Percentiles rank a stretch among this genome's conserved stretches.
These are phyloP conservation scores for Exobasidium rhododendri DNA, from an alignment of 1,284 basidiomycete species.

Conservation along the genomic window DNA sequence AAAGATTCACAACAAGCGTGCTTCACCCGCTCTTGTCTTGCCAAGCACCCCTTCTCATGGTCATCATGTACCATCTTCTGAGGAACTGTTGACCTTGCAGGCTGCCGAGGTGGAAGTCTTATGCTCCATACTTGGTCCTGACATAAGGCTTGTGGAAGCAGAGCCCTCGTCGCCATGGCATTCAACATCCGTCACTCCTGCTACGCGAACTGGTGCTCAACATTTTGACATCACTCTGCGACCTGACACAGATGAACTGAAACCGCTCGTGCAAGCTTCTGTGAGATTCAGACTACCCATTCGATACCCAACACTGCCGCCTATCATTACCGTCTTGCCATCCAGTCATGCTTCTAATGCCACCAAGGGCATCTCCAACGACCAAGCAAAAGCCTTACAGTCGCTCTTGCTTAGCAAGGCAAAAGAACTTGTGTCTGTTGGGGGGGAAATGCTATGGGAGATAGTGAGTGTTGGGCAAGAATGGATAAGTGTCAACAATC, in stretches of 20 bases:
- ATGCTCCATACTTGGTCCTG: constrained; percentile 40
- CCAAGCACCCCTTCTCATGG: not conserved
- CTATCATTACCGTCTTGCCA: constrained; percentile 33
- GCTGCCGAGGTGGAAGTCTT: constrained; percentile 46
- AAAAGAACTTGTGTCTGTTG: constrained; percentile 35
- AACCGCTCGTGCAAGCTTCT: constrained; percentile 32
- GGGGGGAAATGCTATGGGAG: constrained; percentile 55
- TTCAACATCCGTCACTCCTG: constrained; percentile 25
- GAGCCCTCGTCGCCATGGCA: constrained; percentile 31
- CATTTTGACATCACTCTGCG: constrained; percentile 40
- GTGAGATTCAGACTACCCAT: constrained; percentile 40
- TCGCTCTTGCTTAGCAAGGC: constrained; percentile 34
- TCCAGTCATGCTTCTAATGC: constrained; percentile 21
- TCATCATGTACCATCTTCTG: not conserved
- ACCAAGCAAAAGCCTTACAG: constrained; percentile 27
- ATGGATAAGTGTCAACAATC: constrained; percentile 41
- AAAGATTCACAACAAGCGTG: not conserved
- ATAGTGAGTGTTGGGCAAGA: constrained; percentile 46
- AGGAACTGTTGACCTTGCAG: constrained; percentile 43
- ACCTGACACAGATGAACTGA: constrained; percentile 41
- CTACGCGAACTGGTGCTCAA: not conserved
- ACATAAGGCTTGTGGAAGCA: constrained; percentile 32
- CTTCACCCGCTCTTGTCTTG: too few species aligned
- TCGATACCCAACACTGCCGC: constrained; percentile 39
- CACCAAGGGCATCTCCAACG: constrained; percentile 28